phyloP scores from a whole-genome alignment of 2,329 filamentous ascomycete species.

The Penicillium nordicum region DNA sequence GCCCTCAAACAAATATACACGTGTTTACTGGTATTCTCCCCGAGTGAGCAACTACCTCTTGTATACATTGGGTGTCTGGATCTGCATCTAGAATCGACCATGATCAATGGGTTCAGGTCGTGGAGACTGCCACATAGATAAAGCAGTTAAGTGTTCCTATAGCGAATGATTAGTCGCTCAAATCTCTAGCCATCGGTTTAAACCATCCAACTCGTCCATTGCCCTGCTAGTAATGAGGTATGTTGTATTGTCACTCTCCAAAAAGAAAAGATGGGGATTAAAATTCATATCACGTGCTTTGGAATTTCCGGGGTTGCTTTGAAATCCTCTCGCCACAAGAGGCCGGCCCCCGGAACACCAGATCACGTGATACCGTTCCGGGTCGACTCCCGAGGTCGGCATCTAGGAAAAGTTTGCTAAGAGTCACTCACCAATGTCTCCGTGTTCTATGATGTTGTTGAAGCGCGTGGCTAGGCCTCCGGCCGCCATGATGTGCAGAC shows the following conservation, averaged over 20 bases:
- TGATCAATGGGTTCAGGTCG: not conserved
- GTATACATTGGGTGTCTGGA: not conserved
- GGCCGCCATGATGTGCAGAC: not conserved
- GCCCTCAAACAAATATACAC: too few relatives aligned
- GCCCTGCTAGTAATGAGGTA: not conserved
- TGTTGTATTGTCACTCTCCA: not conserved
- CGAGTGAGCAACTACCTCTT: too few relatives aligned
- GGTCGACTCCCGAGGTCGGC: not conserved
- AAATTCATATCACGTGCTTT: not conserved
- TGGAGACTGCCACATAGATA: not conserved
- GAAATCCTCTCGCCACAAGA: not conserved
- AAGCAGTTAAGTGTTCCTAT: too few relatives aligned
- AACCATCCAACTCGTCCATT: not conserved
- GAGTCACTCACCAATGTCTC: conserved; percentile 4
- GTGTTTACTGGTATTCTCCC: not conserved
- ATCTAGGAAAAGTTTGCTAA: not conserved
- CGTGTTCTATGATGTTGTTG: conserved; percentile 5
- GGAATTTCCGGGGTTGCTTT: not conserved
- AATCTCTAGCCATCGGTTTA: not conserved
- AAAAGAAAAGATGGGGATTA: not conserved
- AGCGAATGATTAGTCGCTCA: not conserved
- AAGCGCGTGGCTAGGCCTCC: conserved; percentile 4
- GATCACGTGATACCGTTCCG: not conserved
- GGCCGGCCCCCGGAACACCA: not conserved
- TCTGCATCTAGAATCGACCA: too few relatives aligned